Percentiles rank a stretch among this genome's conserved stretches.
Evolutionary conservation across 202 grass and related monocot species (phyloP).

Genomic region (Saccharum hybrid): DNA sequence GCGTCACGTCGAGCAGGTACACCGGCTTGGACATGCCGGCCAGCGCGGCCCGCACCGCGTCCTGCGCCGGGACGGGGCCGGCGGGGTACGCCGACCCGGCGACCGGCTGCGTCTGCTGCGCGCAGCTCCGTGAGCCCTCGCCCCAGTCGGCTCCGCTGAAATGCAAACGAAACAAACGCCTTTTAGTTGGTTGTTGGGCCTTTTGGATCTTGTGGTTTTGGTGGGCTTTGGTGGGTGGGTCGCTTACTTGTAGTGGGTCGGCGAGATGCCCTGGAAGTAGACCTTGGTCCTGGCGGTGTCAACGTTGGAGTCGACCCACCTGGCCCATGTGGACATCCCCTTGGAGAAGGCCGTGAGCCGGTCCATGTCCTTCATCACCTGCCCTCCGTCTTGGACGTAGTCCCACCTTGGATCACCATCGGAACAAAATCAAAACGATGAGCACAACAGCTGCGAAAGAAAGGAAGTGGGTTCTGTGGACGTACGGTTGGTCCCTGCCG

Average conservation of each 20-base stretch:
- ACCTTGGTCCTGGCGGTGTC: conserved; percentile 74
- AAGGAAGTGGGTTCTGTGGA: neutral
- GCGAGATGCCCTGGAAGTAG: conserved; percentile 94
- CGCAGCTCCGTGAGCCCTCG: conserved; percentile 55
- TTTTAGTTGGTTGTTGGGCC: neutral
- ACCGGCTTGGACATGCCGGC: conserved; percentile 71
- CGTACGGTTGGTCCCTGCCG: conserved; percentile 80
- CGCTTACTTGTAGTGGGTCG: conserved; percentile 85
- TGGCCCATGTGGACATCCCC: conserved; percentile 85
- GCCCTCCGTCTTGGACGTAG: conserved; percentile 71
- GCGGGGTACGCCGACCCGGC: conserved; percentile 64
- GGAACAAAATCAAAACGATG: no score
- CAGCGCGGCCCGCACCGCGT: conserved; percentile 62
- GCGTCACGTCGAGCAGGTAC: conserved; percentile 87
- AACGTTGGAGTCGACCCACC: conserved; percentile 84
- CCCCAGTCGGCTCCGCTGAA: conserved; percentile 76
- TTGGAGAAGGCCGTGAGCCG: conserved; percentile 87
- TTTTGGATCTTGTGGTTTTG: neutral
- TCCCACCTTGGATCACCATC: conserved; percentile 71
- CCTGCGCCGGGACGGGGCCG: conserved; percentile 62
- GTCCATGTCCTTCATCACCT: conserved; percentile 86
- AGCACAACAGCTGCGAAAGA: no score
- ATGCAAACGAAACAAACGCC: neutral
- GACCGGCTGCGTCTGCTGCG: conserved; percentile 66
- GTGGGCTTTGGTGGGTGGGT: neutral